Evolutionary conservation across 1,284 basidiomycete genomes (phyloP).

Genomic region (Cryptococcus floricola): DNA sequence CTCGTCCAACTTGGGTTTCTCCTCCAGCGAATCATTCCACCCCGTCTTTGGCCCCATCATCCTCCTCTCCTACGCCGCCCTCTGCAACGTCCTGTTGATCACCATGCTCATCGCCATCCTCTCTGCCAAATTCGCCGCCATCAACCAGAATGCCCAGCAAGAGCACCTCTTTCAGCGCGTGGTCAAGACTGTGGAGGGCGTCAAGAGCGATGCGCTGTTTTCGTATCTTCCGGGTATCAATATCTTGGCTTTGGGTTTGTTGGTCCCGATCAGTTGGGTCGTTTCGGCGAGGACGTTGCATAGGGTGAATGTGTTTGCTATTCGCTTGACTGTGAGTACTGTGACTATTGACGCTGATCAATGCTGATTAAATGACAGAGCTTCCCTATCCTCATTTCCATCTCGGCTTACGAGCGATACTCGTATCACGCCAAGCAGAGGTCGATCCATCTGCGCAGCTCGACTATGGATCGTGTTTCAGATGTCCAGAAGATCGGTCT

Average conservation of each 20-base stretch:
- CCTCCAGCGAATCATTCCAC: slow-evolving; percentile 69
- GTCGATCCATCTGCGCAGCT: slow-evolving; percentile 22
- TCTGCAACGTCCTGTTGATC: slow-evolving; percentile 48
- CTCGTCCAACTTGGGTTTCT: slow-evolving; percentile 25
- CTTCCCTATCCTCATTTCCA: slow-evolving; percentile 72
- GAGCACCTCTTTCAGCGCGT: slow-evolving; percentile 84
- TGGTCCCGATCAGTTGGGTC: slow-evolving; percentile 70
- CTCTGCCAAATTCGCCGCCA: slow-evolving; percentile 76
- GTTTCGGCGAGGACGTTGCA: slow-evolving; percentile 70
- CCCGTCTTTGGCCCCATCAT: slow-evolving; percentile 70
- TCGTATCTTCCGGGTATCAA: slow-evolving; percentile 73
- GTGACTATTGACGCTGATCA: neutral
- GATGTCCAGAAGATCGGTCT: slow-evolving; percentile 22
- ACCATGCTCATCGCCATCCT: slow-evolving; percentile 79
- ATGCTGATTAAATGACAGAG: slow-evolving; percentile 49
- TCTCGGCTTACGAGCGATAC: slow-evolving; percentile 73
- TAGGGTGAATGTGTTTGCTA: slow-evolving; percentile 73
- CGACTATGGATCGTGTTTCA: slow-evolving; percentile 18
- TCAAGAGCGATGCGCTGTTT: slow-evolving; percentile 84
- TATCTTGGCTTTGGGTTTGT: slow-evolving; percentile 61
- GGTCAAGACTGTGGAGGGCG: slow-evolving; percentile 81
- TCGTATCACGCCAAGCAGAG: slow-evolving; percentile 21
- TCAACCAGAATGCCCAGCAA: slow-evolving; percentile 71
- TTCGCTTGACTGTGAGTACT: slow-evolving; percentile 61
- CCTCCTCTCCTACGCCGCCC: slow-evolving; percentile 69